Conservation (phyloP, 768 basidiomycete genomes). For the Suillus variegatus region DNA sequence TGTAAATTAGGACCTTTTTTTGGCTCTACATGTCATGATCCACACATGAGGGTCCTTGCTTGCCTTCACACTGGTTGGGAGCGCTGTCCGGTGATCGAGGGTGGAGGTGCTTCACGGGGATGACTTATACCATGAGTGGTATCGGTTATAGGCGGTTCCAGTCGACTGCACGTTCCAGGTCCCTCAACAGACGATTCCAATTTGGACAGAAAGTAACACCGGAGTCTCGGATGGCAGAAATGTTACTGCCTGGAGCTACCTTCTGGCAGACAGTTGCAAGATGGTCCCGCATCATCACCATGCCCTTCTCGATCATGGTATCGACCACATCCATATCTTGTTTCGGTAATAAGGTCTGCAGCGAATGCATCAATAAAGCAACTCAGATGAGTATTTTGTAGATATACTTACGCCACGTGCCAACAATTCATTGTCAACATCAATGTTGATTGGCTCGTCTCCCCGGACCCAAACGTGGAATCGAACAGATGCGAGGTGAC, state of each 20-base stretch:
- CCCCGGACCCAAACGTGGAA: slow-evolving; percentile 10
- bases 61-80: too few relatives aligned
- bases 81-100: too few relatives aligned
- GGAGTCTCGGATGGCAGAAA: neutral
- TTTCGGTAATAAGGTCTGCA: neutral
- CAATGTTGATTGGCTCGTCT: neutral
- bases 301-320: slow-evolving; percentile 10
- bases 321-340: neutral
- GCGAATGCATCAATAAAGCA: neutral
- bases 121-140: neutral
- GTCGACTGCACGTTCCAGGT: neutral
- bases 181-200: neutral
- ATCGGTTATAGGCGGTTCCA: neutral
- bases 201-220: neutral
- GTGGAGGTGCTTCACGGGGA: too few relatives aligned
- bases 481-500: slow-evolving; percentile 4
- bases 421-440: neutral
- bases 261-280: neutral
- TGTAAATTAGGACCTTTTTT: too few relatives aligned
- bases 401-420: slow-evolving; percentile 3
- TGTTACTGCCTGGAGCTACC: neutral
- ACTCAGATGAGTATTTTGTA: neutral
- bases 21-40: too few relatives aligned
- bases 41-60: too few relatives aligned
- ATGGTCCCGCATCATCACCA: neutral